Conservation (phyloP, 2,329 filamentous ascomycete genomes). For the Aspergillus calidoustus region DNA sequence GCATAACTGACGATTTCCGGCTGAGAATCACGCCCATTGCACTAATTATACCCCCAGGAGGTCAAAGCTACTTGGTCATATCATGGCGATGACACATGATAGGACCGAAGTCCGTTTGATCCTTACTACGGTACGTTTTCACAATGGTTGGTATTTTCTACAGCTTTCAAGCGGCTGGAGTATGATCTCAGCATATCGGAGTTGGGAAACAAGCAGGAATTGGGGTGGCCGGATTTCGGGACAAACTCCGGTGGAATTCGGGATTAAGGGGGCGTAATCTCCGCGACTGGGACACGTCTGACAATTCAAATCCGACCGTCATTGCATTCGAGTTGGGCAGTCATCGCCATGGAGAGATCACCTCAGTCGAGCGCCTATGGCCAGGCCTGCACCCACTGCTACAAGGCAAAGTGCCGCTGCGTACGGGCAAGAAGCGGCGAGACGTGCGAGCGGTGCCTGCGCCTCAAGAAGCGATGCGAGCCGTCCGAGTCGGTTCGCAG, state of each 20-base stretch:
- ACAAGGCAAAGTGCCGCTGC: conserved; percentile 38
- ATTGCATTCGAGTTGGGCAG: background rate
- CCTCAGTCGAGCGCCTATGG: conserved; percentile 30
- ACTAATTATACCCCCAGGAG: background rate
- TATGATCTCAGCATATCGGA: no score
- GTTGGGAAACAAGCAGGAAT: no score
- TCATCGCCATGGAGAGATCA: conserved; percentile 21
- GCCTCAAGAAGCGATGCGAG: conserved; percentile 41
- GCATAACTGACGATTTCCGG: background rate
- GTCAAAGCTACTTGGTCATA: background rate
- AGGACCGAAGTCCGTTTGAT: background rate
- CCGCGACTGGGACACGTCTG: background rate
- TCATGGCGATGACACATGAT: background rate
- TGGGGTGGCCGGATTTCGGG: background rate
- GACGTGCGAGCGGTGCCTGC: conserved; percentile 39
- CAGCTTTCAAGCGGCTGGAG: no score
- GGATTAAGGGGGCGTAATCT: background rate
- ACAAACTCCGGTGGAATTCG: background rate
- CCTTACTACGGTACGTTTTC: background rate
- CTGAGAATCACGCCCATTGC: background rate
- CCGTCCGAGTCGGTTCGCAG: conserved; percentile 41
- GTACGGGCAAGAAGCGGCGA: conserved; percentile 24
- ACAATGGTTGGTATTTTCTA: background rate
- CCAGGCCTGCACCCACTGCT: conserved; percentile 35
- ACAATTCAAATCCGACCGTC: background rate